phyloP scores from a whole-genome alignment of 2,329 filamentous ascomycete genomes.

The Gaeumannomyces sp. region DNA sequence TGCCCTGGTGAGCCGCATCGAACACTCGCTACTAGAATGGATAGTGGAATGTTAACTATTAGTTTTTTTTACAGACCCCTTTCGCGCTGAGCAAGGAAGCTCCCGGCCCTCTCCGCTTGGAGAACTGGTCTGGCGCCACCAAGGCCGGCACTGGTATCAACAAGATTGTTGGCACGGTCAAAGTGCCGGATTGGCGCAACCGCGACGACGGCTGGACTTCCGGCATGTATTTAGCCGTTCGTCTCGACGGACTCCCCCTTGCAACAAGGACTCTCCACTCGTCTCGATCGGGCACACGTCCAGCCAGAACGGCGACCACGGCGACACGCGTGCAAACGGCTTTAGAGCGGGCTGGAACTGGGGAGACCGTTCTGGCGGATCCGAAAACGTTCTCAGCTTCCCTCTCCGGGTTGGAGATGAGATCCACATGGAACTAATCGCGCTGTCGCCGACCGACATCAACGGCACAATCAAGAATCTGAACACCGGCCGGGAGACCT shows the following conservation, averaged over 20 bases:
- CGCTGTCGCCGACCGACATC: conserved; percentile 4
- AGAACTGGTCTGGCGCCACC: neutral
- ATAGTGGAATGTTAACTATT: too few relatives aligned
- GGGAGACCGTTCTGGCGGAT: neutral
- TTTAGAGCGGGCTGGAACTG: neutral
- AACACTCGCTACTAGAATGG: too few relatives aligned
- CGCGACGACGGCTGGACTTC: neutral
- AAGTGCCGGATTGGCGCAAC: neutral
- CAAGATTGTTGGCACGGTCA: neutral
- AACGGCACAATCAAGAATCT: conserved; percentile 14
- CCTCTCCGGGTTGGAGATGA: neutral
- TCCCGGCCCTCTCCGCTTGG: neutral
- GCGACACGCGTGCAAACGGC: neutral
- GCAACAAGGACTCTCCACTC: neutral
- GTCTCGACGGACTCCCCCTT: neutral
- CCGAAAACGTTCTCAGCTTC: neutral
- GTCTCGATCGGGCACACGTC: neutral
- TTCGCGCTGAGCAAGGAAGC: too few relatives aligned
- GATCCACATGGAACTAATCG: conserved; percentile 32
- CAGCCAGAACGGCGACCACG: neutral
- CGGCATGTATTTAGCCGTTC: neutral
- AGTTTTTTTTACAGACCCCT: too few relatives aligned
- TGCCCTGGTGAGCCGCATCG: too few relatives aligned
- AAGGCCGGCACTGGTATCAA: neutral
- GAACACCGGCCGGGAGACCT: conserved; percentile 39